Base-by-base conservation (phyloP, 768 basidiomycete genomes). In the Candolleomyces eurysporus region DNA sequence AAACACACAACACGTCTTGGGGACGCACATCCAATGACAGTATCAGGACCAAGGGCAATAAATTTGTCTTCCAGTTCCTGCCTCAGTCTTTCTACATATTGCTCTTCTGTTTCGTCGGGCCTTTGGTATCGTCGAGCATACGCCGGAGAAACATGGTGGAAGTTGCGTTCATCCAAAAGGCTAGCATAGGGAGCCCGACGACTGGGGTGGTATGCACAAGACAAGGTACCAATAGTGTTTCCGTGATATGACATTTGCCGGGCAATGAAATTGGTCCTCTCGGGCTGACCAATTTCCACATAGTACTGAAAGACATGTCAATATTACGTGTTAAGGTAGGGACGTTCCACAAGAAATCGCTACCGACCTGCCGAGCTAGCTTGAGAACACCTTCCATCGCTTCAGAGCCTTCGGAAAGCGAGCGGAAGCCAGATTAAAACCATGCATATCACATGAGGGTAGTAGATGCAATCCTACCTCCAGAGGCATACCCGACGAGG, bases 311-410 rank as follows among this genome's bases (percentile, higher is more conserved):
- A 19, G 39, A 49, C 32, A 50, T 19, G 54, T 61, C 48, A 59
- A 56, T 19, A 58, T 57, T 31, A 48, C 16, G 32, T 26, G 30
- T 36, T 17, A 19, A 21, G 16, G 40, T 53, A 39, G 63, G 1
- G 36, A 36, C 36, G 8, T 58, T 46, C 17, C 45, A 26, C 4
- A 32, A 40, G 21, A 7, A 32, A 58, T 11, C 16, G 11, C 43
- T 21, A 65, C 75, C 14, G 68, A 90, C 89, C 78, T 94, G 92
- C 67, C 88, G 83, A 32, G 87, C 84, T 2, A 92, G 80, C 73
- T 96, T 96, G 59, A 94, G 79, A n/a, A 85, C 88, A 60, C 85
- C 83, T 64, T 96, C 94, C 89, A 94, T 91, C 0, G 93, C 92
- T 72, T 96, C 94, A 2, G 92, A 89, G 52, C 92, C 92, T 93